Percentiles rank a stretch among this genome's conserved stretches.
Evolutionary conservation across 2,329 filamentous ascomycete genomes (phyloP).

Genomic region (Diaporthe eres): DNA sequence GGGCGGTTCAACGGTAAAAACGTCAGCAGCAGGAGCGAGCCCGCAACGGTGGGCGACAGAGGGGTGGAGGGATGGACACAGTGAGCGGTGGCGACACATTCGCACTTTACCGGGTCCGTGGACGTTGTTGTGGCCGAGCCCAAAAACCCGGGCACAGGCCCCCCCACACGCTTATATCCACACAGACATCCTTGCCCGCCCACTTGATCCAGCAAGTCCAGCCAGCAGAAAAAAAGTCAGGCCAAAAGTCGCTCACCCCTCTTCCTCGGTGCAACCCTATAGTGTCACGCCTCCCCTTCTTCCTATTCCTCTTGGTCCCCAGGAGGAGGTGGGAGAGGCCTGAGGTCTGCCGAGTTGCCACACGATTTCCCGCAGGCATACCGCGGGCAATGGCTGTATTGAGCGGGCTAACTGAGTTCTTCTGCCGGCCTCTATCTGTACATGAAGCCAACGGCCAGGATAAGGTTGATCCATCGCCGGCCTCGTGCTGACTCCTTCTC

Average conservation of each 20-base stretch:
- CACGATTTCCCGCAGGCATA: neutral
- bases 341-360: slow-evolving; percentile 28
- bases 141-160: slow-evolving; percentile 36
- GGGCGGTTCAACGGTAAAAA: slow-evolving; percentile 20
- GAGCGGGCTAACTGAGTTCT: neutral
- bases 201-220: slow-evolving; percentile 36
- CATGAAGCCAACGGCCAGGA: neutral
- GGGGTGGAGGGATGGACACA: slow-evolving; percentile 26
- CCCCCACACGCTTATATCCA: slow-evolving; percentile 24
- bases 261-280: slow-evolving; percentile 43
- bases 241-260: slow-evolving; percentile 39
- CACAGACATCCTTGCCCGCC: slow-evolving; percentile 29
- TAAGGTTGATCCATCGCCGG: slow-evolving; percentile 19
- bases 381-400: slow-evolving; percentile 5
- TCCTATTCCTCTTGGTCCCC: slow-evolving; percentile 14
- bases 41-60: slow-evolving; percentile 26
- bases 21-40: slow-evolving; percentile 16
- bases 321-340: slow-evolving; percentile 14
- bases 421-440: neutral
- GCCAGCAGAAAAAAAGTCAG: slow-evolving; percentile 38
- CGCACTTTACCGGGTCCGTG: slow-evolving; percentile 35
- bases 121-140: slow-evolving; percentile 39
- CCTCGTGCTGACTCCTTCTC: slow-evolving; percentile 28
- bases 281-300: slow-evolving; percentile 37
- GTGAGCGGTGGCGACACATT: slow-evolving; percentile 23